Conservation (phyloP, 306 rosid species). For the Rosa lucieae region DNA sequence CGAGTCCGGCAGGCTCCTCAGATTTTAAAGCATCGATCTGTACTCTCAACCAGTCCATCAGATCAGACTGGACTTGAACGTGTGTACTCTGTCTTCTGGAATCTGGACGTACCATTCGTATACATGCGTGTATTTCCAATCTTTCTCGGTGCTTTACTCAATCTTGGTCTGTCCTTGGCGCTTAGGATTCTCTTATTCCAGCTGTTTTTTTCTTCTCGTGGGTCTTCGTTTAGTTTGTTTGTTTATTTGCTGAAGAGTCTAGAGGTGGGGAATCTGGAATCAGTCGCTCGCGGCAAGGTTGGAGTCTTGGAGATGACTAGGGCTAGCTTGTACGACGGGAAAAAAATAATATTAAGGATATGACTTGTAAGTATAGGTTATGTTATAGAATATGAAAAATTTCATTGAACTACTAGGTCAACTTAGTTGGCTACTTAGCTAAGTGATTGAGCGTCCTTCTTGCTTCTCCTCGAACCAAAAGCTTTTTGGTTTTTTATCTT, state of each 20-base stretch:
- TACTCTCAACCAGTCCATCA: neutral
- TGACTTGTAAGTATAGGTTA: neutral
- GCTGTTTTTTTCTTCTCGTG: neutral
- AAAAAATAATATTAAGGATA: neutral
- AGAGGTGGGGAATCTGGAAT: neutral
- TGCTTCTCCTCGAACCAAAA: neutral
- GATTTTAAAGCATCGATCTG: neutral
- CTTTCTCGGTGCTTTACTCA: slow-evolving; percentile 1
- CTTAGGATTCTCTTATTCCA: slow-evolving; percentile 1
- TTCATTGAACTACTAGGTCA: neutral
- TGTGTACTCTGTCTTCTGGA: neutral
- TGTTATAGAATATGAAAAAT: neutral
- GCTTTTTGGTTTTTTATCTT: neutral
- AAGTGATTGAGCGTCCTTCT: neutral
- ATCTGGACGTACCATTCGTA: neutral
- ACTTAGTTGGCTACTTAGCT: neutral
- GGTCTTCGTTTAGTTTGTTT: neutral
- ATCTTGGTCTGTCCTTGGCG: neutral
- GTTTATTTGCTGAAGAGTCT: neutral
- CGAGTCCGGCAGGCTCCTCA: neutral
- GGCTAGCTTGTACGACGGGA: neutral
- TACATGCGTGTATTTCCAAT: neutral
- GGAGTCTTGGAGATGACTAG: neutral
- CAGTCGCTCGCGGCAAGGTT: neutral
- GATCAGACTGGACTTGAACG: neutral